Conservation (phyloP, 106 monocot genomes). For the Iris macrosiphon region DNA sequence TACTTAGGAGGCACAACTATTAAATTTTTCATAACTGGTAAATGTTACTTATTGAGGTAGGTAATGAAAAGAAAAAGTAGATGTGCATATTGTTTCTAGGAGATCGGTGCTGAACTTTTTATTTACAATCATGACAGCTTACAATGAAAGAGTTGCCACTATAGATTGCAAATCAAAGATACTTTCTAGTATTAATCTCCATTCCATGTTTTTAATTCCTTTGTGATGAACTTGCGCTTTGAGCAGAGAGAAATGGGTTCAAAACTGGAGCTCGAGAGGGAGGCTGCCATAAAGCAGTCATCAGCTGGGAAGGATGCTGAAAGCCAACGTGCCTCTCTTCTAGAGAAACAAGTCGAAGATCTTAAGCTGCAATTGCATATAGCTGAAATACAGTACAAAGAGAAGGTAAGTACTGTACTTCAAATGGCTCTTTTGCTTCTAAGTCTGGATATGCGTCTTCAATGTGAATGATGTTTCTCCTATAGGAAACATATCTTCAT, state of each 20-base stretch:
- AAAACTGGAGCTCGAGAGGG: slow-evolving; percentile 33
- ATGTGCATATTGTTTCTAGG: no score
- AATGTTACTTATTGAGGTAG: no score
- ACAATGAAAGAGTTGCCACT: no score
- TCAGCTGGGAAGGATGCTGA: slow-evolving; percentile 28
- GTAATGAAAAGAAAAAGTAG: no score
- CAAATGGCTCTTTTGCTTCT: neutral
- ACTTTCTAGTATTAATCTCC: neutral
- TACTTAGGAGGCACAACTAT: no score
- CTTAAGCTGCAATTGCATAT: slow-evolving; percentile 40
- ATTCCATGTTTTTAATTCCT: no score
- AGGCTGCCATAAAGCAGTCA: slow-evolving; percentile 21
- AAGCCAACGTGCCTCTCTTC: slow-evolving; percentile 16
- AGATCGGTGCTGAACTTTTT: no score
- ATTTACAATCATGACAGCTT: no score
- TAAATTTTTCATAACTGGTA: no score
- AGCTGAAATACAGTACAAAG: slow-evolving; percentile 36
- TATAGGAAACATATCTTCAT: neutral
- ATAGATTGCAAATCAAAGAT: neutral
- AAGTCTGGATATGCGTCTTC: slow-evolving; percentile 3
- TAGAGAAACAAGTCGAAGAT: slow-evolving; percentile 49
- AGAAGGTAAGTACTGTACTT: slow-evolving; percentile 34
- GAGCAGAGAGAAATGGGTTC: slow-evolving; percentile 42
- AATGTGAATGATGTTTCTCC: neutral
- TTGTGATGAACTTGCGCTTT: no score